These are phyloP conservation scores for Chlorella sp. DNA, from an alignment of 139 green algal genomes.

Conservation along the genomic window DNA sequence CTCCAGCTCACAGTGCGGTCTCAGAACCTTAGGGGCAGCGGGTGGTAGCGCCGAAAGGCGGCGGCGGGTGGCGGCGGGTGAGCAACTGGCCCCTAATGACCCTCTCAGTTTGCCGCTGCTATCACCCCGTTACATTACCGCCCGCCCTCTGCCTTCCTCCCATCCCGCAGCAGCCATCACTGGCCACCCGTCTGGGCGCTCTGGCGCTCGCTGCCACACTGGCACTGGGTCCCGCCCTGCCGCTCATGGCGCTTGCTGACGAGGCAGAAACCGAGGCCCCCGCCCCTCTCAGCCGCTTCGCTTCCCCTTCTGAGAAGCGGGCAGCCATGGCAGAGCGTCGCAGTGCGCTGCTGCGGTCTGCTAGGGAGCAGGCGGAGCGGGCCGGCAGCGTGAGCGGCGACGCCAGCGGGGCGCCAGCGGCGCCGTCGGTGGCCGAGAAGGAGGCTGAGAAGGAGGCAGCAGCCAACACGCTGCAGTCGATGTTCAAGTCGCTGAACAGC, in stretches of 20 bases:
- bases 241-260: not conserved
- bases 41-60: no score
- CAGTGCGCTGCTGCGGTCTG: slow-evolving; percentile 2
- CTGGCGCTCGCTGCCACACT: slow-evolving; percentile 15
- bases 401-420: not conserved
- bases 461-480: not conserved
- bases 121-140: no score
- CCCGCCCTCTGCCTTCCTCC: no score
- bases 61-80: no score
- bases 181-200: slow-evolving; percentile 1
- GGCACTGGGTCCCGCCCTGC: not conserved
- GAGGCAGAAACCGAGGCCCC: not conserved
- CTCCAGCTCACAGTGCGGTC: no score
- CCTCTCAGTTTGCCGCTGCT: no score
- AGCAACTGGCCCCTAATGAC: no score
- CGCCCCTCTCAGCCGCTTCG: not conserved
- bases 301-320: not conserved
- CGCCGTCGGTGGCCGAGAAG: not conserved
- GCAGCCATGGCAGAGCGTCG: slow-evolving; percentile 8
- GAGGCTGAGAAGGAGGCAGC: not conserved
- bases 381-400: not conserved
- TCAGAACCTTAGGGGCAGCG: no score
- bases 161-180: not conserved
- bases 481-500: not conserved
- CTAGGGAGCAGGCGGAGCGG: slow-evolving; percentile 17